A percentile compares a stretch with the other conserved stretches of the same genome.
These are phyloP conservation scores for Mantamonas sphyraenae DNA, from an alignment of 78 protist genomes.

Conservation along the genomic window DNA sequence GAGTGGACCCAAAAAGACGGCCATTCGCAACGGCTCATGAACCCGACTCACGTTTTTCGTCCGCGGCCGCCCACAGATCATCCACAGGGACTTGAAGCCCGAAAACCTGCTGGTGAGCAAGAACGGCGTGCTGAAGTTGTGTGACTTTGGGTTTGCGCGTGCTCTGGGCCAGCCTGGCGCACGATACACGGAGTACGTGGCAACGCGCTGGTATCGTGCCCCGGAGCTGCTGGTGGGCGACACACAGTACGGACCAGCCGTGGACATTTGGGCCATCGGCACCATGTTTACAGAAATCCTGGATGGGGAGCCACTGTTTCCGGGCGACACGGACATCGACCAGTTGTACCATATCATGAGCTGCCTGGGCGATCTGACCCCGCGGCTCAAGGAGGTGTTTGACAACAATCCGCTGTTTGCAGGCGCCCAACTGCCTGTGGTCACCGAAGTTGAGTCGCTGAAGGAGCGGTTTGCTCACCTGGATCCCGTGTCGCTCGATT, in stretches of 20 bases:
- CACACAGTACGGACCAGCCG: constrained; percentile 15
- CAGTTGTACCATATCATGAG: constrained; percentile 46
- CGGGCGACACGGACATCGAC: constrained; percentile 51
- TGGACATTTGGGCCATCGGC: constrained; percentile 67
- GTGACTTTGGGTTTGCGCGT: constrained; percentile 68
- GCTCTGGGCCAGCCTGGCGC: constrained; percentile 17
- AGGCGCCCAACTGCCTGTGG: constrained; percentile 15
- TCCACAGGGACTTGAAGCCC: constrained; percentile 57
- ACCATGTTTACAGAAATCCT: constrained; percentile 42
- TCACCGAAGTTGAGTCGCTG: not conserved
- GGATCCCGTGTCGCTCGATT: not conserved
- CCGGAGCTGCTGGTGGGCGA: constrained; percentile 55
- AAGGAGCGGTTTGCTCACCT: constrained; percentile 21
- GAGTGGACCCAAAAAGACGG: too few relatives aligned
- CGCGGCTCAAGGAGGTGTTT: constrained; percentile 17
- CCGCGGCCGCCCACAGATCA: constrained; percentile 41
- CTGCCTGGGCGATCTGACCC: constrained; percentile 22
- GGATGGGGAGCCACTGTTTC: constrained; percentile 45
- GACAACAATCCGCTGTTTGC: constrained; percentile 24
- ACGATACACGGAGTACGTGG: constrained; percentile 53
- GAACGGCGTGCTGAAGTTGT: constrained; percentile 27
- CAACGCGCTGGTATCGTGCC: constrained; percentile 56
- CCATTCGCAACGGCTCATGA: too few relatives aligned
- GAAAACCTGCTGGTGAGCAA: constrained; percentile 51
- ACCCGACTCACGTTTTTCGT: too few relatives aligned